phyloP scores from a whole-genome alignment of 352 stramenopile species.

The Globisporangium apiculatum region DNA sequence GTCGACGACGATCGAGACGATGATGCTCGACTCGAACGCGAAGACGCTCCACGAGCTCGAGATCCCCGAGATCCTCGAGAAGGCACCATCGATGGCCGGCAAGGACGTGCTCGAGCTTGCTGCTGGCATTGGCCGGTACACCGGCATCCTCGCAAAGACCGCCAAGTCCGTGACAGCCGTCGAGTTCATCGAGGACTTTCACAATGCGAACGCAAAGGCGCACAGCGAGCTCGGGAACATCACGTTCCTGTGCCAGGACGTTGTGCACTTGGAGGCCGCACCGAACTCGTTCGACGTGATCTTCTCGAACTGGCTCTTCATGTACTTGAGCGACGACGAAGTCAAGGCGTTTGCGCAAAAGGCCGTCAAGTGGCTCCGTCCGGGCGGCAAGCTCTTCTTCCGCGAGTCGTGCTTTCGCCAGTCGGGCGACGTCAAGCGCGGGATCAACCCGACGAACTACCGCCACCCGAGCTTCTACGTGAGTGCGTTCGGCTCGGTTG shows the following conservation, averaged over 20 bases:
- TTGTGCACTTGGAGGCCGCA: slow-evolving; percentile 49
- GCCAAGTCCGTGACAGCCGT: slow-evolving; percentile 56
- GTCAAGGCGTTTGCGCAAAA: slow-evolving; percentile 48
- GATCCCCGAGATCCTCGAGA: slow-evolving; percentile 70
- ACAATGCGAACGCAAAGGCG: slow-evolving; percentile 41
- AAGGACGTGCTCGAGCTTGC: slow-evolving; percentile 68
- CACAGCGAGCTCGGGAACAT: slow-evolving; percentile 54
- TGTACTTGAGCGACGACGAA: slow-evolving; percentile 61
- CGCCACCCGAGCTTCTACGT: slow-evolving; percentile 64
- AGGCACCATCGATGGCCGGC: slow-evolving; percentile 41
- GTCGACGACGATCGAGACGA: slow-evolving; percentile 61
- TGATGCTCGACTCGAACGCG: slow-evolving; percentile 84
- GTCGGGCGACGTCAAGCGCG: slow-evolving; percentile 54
- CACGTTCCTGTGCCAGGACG: slow-evolving; percentile 58
- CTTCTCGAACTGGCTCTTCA: slow-evolving; percentile 76
- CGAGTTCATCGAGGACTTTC: slow-evolving; percentile 78
- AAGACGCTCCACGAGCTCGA: slow-evolving; percentile 66
- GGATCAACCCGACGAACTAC: slow-evolving; percentile 59
- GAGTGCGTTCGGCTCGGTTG: slow-evolving; percentile 38
- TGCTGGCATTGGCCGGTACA: slow-evolving; percentile 64
- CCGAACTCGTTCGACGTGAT: slow-evolving; percentile 61
- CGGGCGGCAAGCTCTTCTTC: slow-evolving; percentile 60
- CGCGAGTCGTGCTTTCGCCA: slow-evolving; percentile 64
- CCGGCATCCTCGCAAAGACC: slow-evolving; percentile 33
- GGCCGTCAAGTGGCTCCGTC: slow-evolving; percentile 53